phyloP scores from a whole-genome alignment of 176 grass and related monocot genomes.

The Hsuehochloa calcarea region DNA sequence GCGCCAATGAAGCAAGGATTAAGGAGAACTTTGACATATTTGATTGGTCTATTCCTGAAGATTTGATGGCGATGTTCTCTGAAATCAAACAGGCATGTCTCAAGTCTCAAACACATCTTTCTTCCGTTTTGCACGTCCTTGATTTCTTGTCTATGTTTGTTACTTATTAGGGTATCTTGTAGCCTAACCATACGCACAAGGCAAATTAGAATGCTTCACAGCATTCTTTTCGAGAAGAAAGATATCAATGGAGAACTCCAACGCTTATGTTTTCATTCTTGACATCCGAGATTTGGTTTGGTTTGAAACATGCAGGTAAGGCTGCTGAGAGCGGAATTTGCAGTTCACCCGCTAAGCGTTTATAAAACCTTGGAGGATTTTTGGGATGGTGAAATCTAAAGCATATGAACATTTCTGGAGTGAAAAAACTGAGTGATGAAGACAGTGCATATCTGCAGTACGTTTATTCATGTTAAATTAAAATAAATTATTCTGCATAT shows the following conservation, averaged over 20 bases:
- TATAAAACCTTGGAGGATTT: conserved; percentile 55
- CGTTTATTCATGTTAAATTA: neutral
- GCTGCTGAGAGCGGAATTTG: conserved; percentile 21
- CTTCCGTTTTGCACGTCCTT: neutral
- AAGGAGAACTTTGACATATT: conserved; percentile 49
- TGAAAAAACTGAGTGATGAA: neutral
- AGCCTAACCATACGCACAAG: neutral
- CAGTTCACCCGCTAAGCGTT: conserved; percentile 25
- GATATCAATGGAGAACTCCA: neutral
- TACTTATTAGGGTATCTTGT: neutral
- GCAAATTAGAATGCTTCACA: neutral
- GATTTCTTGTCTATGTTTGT: neutral
- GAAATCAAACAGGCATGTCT: conserved; percentile 40
- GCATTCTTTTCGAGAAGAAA: neutral
- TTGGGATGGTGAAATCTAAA: conserved; percentile 69
- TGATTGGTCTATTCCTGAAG: conserved; percentile 53
- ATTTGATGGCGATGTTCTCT: conserved; percentile 46
- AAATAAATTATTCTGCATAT: neutral
- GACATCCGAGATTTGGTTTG: conserved; percentile 13
- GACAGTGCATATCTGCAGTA: neutral
- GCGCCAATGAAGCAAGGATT: conserved; percentile 44
- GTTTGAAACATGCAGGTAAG: conserved; percentile 36
- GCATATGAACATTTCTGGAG: neutral
- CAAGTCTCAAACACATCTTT: neutral
- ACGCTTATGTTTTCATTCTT: neutral